Base-by-base conservation (phyloP, 495 filamentous ascomycete species). In the Penicillium taxi region DNA sequence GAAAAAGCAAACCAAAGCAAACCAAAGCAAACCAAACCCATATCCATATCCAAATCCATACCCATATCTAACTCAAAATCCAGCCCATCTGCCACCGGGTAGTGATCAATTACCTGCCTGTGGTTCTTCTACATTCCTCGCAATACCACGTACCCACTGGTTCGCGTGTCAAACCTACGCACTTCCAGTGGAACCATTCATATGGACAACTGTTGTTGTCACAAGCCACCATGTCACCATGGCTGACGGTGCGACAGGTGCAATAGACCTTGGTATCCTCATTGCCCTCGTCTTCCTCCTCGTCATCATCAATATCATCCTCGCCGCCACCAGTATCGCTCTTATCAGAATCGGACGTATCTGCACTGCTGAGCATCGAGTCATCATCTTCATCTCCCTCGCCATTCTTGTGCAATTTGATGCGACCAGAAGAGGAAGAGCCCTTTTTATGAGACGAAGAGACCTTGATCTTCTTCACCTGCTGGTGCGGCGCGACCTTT, bases 141-240 rank as follows among this genome's bases (percentile, higher is more conserved):
- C 91, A 98, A 54, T 83, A 90, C 91, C 91, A 98, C 29, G 79
- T 87, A 14, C 90, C 91, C 33, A 77, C 77, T 2, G 91, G 91
- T 60, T 96, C 90, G 39, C 78, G 77, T 44, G 81, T 90, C 44
- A 98, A 67, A 2, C 86, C 84, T 33, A 96, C 89, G 55, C 91
- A 98, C 44, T 72, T 80, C 87, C 89, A 96, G 67, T 98, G 91
- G 61, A 98, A 98, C 91, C 91, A 98, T 64, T 96, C 90, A 58
- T 78, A 91, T 16, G 82, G 78, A 66, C 91, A 98, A 38, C 81
- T 71, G 28, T 86, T 81, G 47, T 96, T 95, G 63, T 98, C 91
- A 61, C 91, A 98, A 3, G 87, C 91, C 20, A 98, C 90, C 91
- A 98, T 98, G 54, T 96, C 85, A 26, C 91, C 91, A 65, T 84